phyloP scores from a whole-genome alignment of 495 filamentous ascomycete genomes.

The Rhypophila decipiens region DNA sequence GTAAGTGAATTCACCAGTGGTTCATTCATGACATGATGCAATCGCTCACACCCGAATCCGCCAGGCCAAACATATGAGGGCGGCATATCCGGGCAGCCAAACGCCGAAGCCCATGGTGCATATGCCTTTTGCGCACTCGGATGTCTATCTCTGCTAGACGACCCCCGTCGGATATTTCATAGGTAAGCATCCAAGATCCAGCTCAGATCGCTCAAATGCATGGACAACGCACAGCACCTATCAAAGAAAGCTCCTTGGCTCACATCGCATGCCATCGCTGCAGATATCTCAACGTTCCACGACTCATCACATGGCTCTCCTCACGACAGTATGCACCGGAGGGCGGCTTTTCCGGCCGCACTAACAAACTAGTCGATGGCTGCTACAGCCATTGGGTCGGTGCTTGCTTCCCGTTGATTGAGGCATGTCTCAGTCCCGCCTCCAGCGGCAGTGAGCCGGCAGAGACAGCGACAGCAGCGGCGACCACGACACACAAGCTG shows the following conservation, averaged over 20 bases:
- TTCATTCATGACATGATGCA: no score
- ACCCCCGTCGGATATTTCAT: conserved; percentile 63
- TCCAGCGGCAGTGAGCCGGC: background rate
- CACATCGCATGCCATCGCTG: background rate
- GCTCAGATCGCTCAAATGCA: background rate
- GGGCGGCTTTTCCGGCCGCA: conserved; percentile 84
- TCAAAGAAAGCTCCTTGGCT: background rate
- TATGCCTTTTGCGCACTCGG: conserved; percentile 95
- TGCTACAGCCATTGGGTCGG: conserved; percentile 98
- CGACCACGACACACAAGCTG: conserved; percentile 4
- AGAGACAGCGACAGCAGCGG: conserved; percentile 9
- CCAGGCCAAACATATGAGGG: conserved; percentile 91
- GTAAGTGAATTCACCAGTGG: conserved; percentile 56
- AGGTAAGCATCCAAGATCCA: conserved; percentile 36
- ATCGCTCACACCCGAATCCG: no score
- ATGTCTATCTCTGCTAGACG: conserved; percentile 73
- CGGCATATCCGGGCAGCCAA: conserved; percentile 76
- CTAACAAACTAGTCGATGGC: conserved; percentile 97
- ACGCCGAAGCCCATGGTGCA: conserved; percentile 87
- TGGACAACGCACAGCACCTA: conserved; percentile 1
- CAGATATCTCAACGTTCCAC: conserved; percentile 71
- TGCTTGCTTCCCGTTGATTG: conserved; percentile 83
- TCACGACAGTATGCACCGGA: conserved; percentile 86
- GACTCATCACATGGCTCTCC: conserved; percentile 79
- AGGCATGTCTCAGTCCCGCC: conserved; percentile 57